Evolutionary conservation across 768 basidiomycete species (phyloP).

Genomic region (Steccherinum ochraceum): DNA sequence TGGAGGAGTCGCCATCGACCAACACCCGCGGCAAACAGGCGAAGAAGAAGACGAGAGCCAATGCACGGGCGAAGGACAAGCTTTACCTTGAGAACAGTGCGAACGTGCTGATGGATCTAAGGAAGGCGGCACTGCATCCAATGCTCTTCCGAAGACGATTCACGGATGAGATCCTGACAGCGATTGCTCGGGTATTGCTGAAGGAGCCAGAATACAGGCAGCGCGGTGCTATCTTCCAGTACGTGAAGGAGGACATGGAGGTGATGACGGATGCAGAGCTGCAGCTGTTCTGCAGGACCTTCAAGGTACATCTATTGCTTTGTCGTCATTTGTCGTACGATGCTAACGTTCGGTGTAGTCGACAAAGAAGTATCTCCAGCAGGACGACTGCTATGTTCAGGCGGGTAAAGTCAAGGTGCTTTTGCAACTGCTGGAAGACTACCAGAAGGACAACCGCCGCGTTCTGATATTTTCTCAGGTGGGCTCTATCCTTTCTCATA

Average conservation of each 20-base stretch:
- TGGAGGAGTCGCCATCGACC: conserved; percentile 23
- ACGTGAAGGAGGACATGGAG: conserved; percentile 95
- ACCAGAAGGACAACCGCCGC: conserved; percentile 64
- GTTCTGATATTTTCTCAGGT: conserved; percentile 95
- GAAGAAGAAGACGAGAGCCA: conserved; percentile 42
- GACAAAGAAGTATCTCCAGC: conserved; percentile 67
- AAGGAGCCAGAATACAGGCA: conserved; percentile 91
- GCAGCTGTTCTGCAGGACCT: conserved; percentile 76
- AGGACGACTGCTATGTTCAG: conserved; percentile 70
- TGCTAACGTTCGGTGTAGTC: no score
- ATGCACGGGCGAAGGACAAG: conserved; percentile 51
- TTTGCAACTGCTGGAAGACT: conserved; percentile 62
- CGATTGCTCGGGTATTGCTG: conserved; percentile 75
- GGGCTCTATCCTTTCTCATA: conserved; percentile 11
- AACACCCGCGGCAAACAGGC: conserved; percentile 22
- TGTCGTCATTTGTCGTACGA: no score
- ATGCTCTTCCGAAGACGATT: conserved; percentile 90
- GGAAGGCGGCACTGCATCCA: conserved; percentile 95
- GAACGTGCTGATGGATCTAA: conserved; percentile 95
- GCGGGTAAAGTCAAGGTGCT: conserved; percentile 84
- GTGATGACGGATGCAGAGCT: conserved; percentile 98
- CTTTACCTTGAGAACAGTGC: conserved; percentile 74
- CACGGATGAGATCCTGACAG: conserved; percentile 65
- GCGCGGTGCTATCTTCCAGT: conserved; percentile 69
- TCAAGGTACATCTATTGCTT: conserved; percentile 55